Evolutionary conservation across 2,329 filamentous ascomycete species (phyloP), one percentile per base, ranked within the genome.

Genomic region (Metarhizium robertsii): DNA sequence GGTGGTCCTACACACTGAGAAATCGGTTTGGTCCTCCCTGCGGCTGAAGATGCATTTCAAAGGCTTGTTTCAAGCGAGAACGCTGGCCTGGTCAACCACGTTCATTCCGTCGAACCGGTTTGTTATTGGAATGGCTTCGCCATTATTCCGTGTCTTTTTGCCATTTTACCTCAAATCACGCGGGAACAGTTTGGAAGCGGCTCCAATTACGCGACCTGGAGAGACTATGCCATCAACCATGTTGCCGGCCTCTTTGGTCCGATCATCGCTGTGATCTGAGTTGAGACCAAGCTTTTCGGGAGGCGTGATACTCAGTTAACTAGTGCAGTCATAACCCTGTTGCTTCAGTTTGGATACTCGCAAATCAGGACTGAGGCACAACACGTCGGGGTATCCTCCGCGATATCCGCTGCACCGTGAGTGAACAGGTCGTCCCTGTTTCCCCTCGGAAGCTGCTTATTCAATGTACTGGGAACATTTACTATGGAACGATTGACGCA

Each of bases 151-250:
- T 34, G 54, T 56, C 20, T 56, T 58, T 20, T 4, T 58, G 48
- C 54, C 57, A 2, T 58, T 58, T 6, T 54, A 56, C 42, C 49
- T 56, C 4, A 34, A 53, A n/a, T 58, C 54, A 6, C 45, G 57
- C 1, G 57, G 57, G 8, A 54, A 2, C 32, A 32, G 4, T 49
- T 58, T 43, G 57, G 52, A 25, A 54, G 53, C 20, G 34, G 36
- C 47, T 54, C 57, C 3, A 58, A 56, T n/a, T 58, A 56, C 50
- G 11, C 54, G 11, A 58, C 54, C n/a, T 58, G 57, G 57, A 56
- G 57, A 45, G 52, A 58, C n/a, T 58, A 56, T 20, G 57, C 54
- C 40, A 54, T 58, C 42, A 58, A 56, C 43, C 57, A 56, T 25
- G 54, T 58, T 2, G 54, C 48, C 20, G 57, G 54, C 1, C 57